Evolutionary conservation across 257 asterid genomes (phyloP).

Genomic region (Przewalskia tangutica): DNA sequence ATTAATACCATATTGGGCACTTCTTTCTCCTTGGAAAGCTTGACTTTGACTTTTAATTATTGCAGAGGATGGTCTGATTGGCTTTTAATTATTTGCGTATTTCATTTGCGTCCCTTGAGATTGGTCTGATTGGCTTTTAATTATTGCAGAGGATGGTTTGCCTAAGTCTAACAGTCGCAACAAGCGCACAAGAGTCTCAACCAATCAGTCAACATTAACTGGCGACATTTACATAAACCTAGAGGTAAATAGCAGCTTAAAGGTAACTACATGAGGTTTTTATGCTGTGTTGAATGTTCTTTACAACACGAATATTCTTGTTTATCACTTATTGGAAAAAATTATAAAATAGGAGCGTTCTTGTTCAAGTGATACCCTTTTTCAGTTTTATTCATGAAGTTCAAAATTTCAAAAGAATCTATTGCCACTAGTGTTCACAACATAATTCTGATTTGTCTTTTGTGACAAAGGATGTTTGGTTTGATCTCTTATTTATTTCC

Average conservation of each 20-base stretch:
- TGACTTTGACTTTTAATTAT: neutral
- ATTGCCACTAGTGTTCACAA: neutral
- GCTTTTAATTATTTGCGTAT: no score
- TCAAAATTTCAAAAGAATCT: neutral
- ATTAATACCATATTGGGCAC: neutral
- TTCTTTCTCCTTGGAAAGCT: conserved; percentile 1
- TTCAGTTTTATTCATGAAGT: neutral
- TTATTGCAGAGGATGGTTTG: conserved; percentile 47
- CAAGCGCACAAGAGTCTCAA: conserved; percentile 46
- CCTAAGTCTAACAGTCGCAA: conserved; percentile 15
- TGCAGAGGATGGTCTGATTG: no score
- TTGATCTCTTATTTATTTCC: neutral
- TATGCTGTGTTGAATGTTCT: neutral
- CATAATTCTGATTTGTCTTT: neutral
- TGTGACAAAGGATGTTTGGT: neutral
- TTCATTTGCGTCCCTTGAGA: conserved; percentile 5
- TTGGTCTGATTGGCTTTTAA: conserved; percentile 4
- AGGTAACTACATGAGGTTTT: conserved; percentile 27
- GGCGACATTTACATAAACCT: conserved; percentile 47
- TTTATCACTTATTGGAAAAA: neutral
- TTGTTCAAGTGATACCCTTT: neutral
- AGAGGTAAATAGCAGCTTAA: conserved; percentile 47
- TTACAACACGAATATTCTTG: neutral
- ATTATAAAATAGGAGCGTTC: neutral
- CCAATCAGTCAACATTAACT: conserved; percentile 39